Base-by-base conservation (phyloP, 2,329 filamentous ascomycete genomes). In the Cercospora canescens region DNA sequence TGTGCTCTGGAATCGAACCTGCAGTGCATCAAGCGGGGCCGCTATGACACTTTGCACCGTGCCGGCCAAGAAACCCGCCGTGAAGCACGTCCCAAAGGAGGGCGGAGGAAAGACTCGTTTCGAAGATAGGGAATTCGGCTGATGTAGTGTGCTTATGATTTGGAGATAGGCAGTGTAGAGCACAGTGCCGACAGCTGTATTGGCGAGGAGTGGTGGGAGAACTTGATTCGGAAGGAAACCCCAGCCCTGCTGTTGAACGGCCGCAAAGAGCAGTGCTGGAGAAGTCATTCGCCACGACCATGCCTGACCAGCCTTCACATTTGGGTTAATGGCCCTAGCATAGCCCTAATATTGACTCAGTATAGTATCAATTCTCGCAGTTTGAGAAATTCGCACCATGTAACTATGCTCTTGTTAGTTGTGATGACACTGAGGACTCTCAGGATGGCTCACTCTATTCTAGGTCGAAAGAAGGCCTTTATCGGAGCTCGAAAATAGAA, bases 401-500 rank as follows among this genome's bases (percentile, higher is more conserved):
- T 85, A 86, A 74, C 83, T 85, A 55, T 18, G 16, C 11, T 16
- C 21, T 14, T 14, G 65, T 71, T 63, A 72, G 67, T 62, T 11
- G 18, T 16, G 14, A 52, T 12, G 18, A 7, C n/a, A 6, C 54
- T 12, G 18, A 21, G 30, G 21, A 30, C n/a, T 9, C 41, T 39
- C 14, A 32, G 30, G 9, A 26, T 16, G 21, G 84, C 84, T 76
- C 93, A 97, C 82, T 97, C 94, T 69, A 97, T 93, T 65, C 94
- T 84, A 1, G 92, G 94, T 67, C 92, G 88, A 80, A 97, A 96
- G 77, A 97, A 97, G 16, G 93, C 91, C 80, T 97, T 97, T 61
- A 93, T 91, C 0, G 94, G 94, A 0, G 93, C 92, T 64, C 93
- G 86, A 76, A 97, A 97, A 81, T 96, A 97, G 74, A 97, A 97